These are phyloP conservation scores for Groenewaldozyma sp. DNA, from an alignment of 1,139 yeast genomes.

Conservation along the genomic window DNA sequence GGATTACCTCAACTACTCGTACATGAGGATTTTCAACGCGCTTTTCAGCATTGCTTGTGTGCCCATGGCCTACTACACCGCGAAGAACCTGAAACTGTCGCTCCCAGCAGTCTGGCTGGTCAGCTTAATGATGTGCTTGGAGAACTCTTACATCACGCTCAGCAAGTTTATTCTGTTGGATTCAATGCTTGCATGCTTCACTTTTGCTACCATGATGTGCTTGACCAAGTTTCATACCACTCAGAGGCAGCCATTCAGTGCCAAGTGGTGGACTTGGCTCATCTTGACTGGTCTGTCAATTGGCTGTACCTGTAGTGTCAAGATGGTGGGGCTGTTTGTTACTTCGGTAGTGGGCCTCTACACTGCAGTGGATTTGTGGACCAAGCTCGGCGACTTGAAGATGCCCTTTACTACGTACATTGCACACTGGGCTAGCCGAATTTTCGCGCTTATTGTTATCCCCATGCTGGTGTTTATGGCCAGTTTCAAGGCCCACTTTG, in stretches of 20 bases:
- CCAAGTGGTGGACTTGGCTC: conserved; percentile 95
- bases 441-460: conserved; percentile 56
- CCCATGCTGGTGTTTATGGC: conserved; percentile 62
- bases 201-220: conserved; percentile 72
- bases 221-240: conserved; percentile 71
- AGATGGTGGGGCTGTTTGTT: conserved; percentile 91
- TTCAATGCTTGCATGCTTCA: conserved; percentile 91
- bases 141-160: conserved; percentile 77
- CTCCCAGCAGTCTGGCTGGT: conserved; percentile 82
- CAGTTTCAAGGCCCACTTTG: conserved; percentile 74
- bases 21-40: conserved; percentile 93
- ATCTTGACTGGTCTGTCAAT: conserved; percentile 65
- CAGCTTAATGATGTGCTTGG: conserved; percentile 77
- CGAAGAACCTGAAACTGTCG: conserved; percentile 75
- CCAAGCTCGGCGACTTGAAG: conserved; percentile 46
- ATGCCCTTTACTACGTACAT: conserved; percentile 38
- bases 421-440: conserved; percentile 64
- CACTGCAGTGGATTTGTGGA: conserved; percentile 63
- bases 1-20: conserved; percentile 73
- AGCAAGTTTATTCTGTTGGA: conserved; percentile 90
- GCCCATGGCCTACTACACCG: conserved; percentile 89
- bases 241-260: conserved; percentile 53
- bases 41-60: conserved; percentile 82
- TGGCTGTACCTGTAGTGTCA: conserved; percentile 81
- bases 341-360: conserved; percentile 82